Evolutionary conservation across 768 basidiomycete genomes (phyloP), one percentile per base, ranked within the genome.

Genomic region (Chlorophyllum brunneum): DNA sequence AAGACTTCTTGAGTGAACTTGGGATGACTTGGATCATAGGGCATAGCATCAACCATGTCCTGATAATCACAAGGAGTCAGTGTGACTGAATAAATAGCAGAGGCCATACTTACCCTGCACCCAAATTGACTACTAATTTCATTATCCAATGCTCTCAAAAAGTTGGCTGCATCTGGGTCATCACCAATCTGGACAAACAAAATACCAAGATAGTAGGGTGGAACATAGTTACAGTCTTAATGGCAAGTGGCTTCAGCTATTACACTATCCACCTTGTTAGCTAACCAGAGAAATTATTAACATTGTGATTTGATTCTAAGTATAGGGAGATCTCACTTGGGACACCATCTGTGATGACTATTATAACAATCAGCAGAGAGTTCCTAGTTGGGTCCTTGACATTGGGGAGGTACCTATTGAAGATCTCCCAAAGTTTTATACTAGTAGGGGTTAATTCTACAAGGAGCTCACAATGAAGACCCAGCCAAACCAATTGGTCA

Each of bases 381-480:
- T 27, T 24, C 5, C 22, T 41, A n/a, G n/a, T 26, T 5, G 40
- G 40, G 26, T 58, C 31, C 30, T 60, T 57, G 10, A 60, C 27
- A 11, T 54, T 20, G 4, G 59, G 59, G 29, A 60, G 39, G 48
- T 60, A 60, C 22, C 40, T 56, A n/a, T 50, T 27, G 47, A 58
- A 56, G 20, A 60, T 29, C 7, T 52, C 48, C 13, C 53, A 38
- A 5, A 60, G 49, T 23, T 49, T 56, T 41, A 44, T 16, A 10
- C 59, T 57, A 15, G 42, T 56, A 8, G 59, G 59, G 2, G 59
- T 60, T 44, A 47, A 46, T n/a, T 55, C 59, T 60, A 26, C 13
- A 31, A 8, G 23, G 16, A 18, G 34, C 15, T 5, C 7, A 31
- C 5, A 7, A 3, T n/a, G 10, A 26, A 9, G 11, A 36, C 23